phyloP scores from a whole-genome alignment of 306 rosid species.

The Acacia acuminata region DNA sequence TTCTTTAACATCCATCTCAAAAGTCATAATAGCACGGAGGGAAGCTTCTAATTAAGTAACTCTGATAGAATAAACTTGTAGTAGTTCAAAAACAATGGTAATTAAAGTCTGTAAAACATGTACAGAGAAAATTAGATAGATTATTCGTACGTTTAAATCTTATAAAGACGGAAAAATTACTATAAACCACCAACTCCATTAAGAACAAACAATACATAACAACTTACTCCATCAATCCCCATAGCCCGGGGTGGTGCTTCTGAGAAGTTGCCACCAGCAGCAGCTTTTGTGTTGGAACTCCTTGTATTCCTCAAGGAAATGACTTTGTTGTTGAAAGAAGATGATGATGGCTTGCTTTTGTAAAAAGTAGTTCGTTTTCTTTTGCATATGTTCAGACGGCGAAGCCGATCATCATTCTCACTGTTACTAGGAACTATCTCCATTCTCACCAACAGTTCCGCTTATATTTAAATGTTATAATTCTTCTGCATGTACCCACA shows the following conservation, averaged over 20 bases:
- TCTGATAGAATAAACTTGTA: too few species aligned
- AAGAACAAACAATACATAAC: neutral
- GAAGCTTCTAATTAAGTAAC: too few species aligned
- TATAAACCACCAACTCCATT: neutral
- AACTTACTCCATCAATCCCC: slow-evolving; percentile 5
- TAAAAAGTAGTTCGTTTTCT: neutral
- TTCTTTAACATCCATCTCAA: too few species aligned
- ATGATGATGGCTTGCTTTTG: neutral
- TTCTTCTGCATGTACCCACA: slow-evolving; percentile 18
- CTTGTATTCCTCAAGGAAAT: neutral
- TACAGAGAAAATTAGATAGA: too few species aligned
- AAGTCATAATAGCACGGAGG: too few species aligned
- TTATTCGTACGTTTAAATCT: too few species aligned
- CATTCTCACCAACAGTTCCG: slow-evolving; percentile 8
- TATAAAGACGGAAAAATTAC: too few species aligned
- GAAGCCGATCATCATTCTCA: neutral
- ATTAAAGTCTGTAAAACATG: too few species aligned
- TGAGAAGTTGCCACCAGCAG: neutral
- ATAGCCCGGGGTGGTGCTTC: neutral
- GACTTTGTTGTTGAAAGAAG: neutral
- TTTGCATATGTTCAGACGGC: neutral
- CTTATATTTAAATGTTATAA: neutral
- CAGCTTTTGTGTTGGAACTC: neutral
- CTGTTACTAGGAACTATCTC: neutral
- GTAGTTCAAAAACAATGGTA: too few species aligned